phyloP scores from a whole-genome alignment of 495 filamentous ascomycete genomes.

The Penicillium coffeae region DNA sequence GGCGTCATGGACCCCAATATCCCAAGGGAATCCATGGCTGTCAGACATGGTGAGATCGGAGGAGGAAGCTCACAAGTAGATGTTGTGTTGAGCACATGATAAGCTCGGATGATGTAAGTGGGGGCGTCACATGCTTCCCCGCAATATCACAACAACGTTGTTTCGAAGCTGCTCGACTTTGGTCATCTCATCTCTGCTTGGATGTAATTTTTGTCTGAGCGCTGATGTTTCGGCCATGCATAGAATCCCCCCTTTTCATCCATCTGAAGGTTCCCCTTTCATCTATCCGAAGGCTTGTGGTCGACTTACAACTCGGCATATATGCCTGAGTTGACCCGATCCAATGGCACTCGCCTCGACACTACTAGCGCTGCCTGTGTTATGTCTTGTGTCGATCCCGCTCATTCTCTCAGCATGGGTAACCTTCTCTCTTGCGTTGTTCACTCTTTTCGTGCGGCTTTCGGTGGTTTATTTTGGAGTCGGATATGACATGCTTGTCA shows the following conservation, averaged over 20 bases:
- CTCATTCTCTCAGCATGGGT: conserved; percentile 64
- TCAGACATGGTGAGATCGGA: conserved; percentile 1
- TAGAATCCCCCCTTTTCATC: no score
- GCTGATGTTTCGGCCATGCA: no score
- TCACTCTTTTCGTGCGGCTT: conserved; percentile 61
- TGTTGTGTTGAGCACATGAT: neutral
- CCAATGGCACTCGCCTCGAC: conserved; percentile 40
- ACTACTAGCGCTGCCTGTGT: conserved; percentile 56
- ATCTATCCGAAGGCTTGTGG: neutral
- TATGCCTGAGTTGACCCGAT: neutral
- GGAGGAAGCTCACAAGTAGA: neutral
- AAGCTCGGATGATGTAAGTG: conserved; percentile 17
- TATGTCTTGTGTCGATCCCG: conserved; percentile 64
- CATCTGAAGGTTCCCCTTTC: no score
- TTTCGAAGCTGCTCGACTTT: neutral
- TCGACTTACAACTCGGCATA: neutral
- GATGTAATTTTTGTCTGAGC: no score
- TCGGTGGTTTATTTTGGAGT: conserved; percentile 68
- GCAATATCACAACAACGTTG: conserved; percentile 11
- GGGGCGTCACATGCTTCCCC: conserved; percentile 33
- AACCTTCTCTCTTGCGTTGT: conserved; percentile 63
- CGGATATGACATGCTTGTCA: conserved; percentile 52
- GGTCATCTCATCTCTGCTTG: neutral
- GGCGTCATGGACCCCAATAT: conserved; percentile 80
- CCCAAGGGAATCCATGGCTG: conserved; percentile 65